phyloP scores from a whole-genome alignment of 225 moss, liverwort and hornwort species.

The Bryum argenteum region DNA sequence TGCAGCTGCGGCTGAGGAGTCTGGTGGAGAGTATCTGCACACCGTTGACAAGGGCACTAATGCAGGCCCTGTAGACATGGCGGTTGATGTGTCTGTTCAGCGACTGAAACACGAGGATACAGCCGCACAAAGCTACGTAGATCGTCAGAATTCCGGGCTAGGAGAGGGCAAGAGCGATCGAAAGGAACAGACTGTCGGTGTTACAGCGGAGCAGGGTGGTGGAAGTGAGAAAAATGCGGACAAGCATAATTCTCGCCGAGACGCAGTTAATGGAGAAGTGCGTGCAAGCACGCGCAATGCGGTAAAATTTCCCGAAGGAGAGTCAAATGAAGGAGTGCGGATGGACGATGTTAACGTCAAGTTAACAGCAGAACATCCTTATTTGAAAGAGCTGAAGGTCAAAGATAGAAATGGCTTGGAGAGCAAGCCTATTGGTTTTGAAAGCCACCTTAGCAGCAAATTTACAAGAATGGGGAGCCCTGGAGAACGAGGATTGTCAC shows the following conservation, averaged over 20 bases:
- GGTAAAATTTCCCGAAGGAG: slow-evolving; percentile 41
- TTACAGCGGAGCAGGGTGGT: slow-evolving; percentile 36
- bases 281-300: slow-evolving; percentile 31
- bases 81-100: slow-evolving; percentile 45
- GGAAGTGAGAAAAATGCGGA: slow-evolving; percentile 41
- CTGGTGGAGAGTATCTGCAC: slow-evolving; percentile 40
- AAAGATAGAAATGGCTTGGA: slow-evolving; percentile 58
- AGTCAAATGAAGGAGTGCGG: slow-evolving; percentile 39
- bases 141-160: slow-evolving; percentile 31
- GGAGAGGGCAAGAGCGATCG: slow-evolving; percentile 50
- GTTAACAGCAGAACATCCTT: slow-evolving; percentile 45
- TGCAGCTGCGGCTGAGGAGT: slow-evolving; percentile 80
- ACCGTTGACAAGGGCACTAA: slow-evolving; percentile 33
- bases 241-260: slow-evolving; percentile 40
- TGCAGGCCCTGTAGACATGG: slow-evolving; percentile 45
- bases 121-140: slow-evolving; percentile 35
- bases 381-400: slow-evolving; percentile 48
- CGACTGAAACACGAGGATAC: slow-evolving; percentile 49
- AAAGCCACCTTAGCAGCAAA: slow-evolving; percentile 55
- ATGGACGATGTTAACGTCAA: slow-evolving; percentile 44
- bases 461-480: slow-evolving; percentile 56
- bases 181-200: slow-evolving; percentile 40
- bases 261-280: slow-evolving; percentile 36
- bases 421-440: slow-evolving; percentile 54
- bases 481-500: slow-evolving; percentile 62